Evolutionary conservation across 768 basidiomycete genomes (phyloP), one percentile per base, ranked within the genome.

Genomic region (Daedalea quercina): DNA sequence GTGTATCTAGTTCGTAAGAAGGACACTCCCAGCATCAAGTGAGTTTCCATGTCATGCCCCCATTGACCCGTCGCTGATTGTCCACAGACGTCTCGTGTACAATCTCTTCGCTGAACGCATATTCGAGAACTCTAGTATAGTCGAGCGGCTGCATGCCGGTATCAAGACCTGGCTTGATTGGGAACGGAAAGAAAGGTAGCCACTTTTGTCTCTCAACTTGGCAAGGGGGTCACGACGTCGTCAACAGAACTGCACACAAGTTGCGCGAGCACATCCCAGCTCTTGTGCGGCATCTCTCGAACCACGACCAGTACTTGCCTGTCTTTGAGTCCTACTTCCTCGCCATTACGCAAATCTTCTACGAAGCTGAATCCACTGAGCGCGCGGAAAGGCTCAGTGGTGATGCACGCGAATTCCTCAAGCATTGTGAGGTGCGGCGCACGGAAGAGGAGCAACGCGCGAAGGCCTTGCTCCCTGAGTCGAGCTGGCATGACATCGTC

Each of bases 321-420:
- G 60, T 73, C 23, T 83, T 90, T 50, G 83, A 89, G 59, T 69
- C 74, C 8, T 73, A 68, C 53, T 80, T 84, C 58, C 57, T 85
- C 41, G 66, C 73, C 19, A 57, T 71, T 19, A 82, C 85, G 0
- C 62, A 66, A 19, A 63, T 69, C 1, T 87, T 78, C 60, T 90
- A 87, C 60, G 49, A 67, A 0, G 64, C 58, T 0, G 82, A 90
- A 62, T 82, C 82, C 0, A 56, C 64, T 13, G 57, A 60, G 34
- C 66, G 69, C 24, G 65, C 73, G 0, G 63, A 69, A n/a, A 55
- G 64, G 13, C 58, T 74, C 53, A 68, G 75, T 40, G 61, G 71
- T 43, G 56, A 73, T 15, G 77, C 87, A 0, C 70, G 73, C 48
- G 67, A 63, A 1, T 90, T 87, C 64, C 76, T 90, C 61, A 61